Evolutionary conservation across 2,329 filamentous ascomycete species (phyloP).

Genomic region (Boeremia lycopersici): DNA sequence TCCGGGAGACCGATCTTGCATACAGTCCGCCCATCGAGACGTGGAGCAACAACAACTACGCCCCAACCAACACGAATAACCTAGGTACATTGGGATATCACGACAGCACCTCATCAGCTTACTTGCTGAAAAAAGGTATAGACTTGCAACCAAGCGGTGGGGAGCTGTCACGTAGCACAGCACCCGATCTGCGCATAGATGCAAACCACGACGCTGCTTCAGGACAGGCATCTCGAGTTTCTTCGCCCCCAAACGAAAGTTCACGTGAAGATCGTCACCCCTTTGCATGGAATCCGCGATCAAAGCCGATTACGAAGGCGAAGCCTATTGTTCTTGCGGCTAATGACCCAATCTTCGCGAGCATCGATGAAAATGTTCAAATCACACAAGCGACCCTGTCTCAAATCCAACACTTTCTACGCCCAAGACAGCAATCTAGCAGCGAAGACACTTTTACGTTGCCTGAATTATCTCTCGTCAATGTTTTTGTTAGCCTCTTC

Average conservation of each 20-base stretch:
- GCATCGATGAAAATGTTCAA: background rate
- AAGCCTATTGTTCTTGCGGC: constrained; percentile 7
- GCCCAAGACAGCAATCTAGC: background rate
- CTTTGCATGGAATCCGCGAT: constrained; percentile 13
- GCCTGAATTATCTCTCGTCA: constrained; percentile 6
- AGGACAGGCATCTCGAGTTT: background rate
- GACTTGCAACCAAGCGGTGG: background rate
- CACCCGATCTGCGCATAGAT: background rate
- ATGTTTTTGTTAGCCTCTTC: constrained; percentile 12
- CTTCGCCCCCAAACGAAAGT: constrained; percentile 11
- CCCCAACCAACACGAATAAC: background rate
- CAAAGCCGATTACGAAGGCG: constrained; percentile 5
- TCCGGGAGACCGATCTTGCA: constrained; percentile 14
- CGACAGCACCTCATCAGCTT: background rate
- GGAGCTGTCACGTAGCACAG: background rate
- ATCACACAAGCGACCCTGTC: background rate
- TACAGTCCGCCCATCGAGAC: constrained; percentile 1
- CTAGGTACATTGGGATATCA: background rate
- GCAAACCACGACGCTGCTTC: background rate
- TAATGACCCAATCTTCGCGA: constrained; percentile 9
- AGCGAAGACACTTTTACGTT: constrained; percentile 6
- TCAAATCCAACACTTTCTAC: background rate
- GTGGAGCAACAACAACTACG: background rate
- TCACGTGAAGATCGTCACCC: constrained; percentile 11
- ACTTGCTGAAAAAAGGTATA: background rate